These are phyloP conservation scores for Sporothrix schenckii DNA, from an alignment of 2,329 filamentous ascomycete species.

Conservation along the genomic window DNA sequence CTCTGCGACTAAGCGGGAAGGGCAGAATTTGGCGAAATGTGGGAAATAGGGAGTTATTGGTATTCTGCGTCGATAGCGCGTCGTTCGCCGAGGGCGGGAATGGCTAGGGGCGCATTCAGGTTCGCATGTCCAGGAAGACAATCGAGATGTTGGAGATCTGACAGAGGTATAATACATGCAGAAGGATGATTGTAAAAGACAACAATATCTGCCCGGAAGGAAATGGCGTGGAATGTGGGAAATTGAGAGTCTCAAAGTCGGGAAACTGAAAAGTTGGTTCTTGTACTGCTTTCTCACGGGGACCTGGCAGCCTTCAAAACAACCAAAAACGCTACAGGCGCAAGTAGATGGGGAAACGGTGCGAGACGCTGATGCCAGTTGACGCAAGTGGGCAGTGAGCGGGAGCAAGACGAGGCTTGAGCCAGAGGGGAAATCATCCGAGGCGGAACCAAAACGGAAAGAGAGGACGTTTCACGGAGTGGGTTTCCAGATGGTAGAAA, in stretches of 20 bases:
- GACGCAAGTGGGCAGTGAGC: not conserved
- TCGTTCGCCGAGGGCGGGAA: slow-evolving; percentile 17
- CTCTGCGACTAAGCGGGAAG: not conserved
- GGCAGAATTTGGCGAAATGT: not conserved
- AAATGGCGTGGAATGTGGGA: slow-evolving; percentile 11
- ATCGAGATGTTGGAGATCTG: not conserved
- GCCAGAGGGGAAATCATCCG: not conserved
- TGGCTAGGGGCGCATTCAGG: not conserved
- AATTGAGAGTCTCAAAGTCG: not conserved
- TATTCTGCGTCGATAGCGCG: not conserved
- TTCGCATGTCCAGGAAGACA: slow-evolving; percentile 22
- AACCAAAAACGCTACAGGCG: slow-evolving; percentile 29
- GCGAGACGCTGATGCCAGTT: slow-evolving; percentile 18
- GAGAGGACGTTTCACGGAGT: not conserved
- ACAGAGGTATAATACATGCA: not conserved
- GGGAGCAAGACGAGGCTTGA: not conserved
- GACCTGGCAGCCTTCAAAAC: slow-evolving; percentile 25
- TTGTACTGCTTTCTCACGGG: not conserved
- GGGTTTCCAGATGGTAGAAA: not conserved
- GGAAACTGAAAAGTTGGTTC: not conserved
- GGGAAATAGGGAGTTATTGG: not conserved
- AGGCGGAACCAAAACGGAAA: not conserved
- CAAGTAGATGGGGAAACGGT: slow-evolving; percentile 23
- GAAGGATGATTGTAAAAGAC: not conserved
- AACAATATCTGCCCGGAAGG: not conserved